These are phyloP conservation scores for Fraxinus americana DNA, from an alignment of 257 asterid species.

Conservation along the genomic window DNA sequence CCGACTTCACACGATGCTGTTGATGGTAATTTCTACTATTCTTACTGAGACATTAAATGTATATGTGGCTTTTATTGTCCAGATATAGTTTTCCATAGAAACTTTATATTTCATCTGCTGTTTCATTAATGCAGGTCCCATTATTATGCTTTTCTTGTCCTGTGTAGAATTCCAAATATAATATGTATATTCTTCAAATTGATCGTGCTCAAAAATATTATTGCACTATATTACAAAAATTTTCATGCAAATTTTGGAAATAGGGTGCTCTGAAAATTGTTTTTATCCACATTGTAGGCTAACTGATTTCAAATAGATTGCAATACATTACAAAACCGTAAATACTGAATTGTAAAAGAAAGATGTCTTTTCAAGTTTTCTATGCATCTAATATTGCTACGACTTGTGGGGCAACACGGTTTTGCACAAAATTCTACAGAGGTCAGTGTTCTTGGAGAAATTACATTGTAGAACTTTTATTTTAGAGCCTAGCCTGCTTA, in stretches of 20 bases:
- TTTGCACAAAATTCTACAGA: not conserved
- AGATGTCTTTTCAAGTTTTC: slow-evolving; percentile 1
- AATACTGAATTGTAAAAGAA: not conserved
- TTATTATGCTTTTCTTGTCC: not conserved
- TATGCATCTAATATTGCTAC: not conserved
- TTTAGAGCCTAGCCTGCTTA: not conserved
- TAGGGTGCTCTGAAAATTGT: not conserved
- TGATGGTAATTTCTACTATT: slow-evolving; percentile 55
- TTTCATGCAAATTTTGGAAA: not conserved
- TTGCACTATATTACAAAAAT: not conserved
- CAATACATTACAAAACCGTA: not conserved
- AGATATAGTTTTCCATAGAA: not conserved
- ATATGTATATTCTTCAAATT: not conserved
- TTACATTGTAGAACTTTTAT: not conserved
- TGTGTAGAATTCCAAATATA: not conserved
- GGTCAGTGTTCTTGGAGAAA: not conserved
- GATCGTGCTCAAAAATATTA: not conserved
- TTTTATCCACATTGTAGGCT: not conserved
- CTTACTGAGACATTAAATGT: not conserved
- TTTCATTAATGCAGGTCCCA: not conserved
- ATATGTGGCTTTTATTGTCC: not conserved
- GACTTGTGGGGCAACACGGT: not conserved
- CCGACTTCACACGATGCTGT: slow-evolving; percentile 92
- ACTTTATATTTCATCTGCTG: not conserved
- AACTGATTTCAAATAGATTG: not conserved